A percentile compares a stretch with the other conserved stretches of the same genome.
Evolutionary conservation across 106 monocot species (phyloP).

Genomic region (Acanthochlamys bracteata): DNA sequence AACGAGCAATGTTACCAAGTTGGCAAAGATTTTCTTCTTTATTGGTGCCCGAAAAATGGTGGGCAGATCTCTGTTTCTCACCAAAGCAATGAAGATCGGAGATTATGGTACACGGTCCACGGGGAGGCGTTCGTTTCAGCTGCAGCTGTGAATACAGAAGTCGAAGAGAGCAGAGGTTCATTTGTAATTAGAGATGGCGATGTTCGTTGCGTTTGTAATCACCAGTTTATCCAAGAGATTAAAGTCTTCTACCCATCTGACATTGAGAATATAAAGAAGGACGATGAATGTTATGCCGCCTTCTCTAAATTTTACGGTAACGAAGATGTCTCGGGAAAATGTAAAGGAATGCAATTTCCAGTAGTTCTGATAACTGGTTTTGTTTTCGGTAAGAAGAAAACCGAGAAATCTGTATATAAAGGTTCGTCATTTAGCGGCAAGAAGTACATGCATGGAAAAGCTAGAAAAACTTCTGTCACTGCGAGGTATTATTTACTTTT

Average conservation of each 20-base stretch:
- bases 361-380: constrained; percentile 37
- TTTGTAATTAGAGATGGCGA: constrained; percentile 49
- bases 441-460: constrained; percentile 1
- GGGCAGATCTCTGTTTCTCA: constrained; percentile 40
- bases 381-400: constrained; percentile 27
- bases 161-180: constrained; percentile 74
- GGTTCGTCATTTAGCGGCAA: not conserved
- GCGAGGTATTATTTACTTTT: constrained; percentile 52
- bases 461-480: constrained; percentile 12
- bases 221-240: constrained; percentile 52
- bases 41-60: constrained; percentile 30
- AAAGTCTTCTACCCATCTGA: constrained; percentile 18
- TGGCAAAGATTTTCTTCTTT: constrained; percentile 35
- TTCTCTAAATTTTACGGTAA: constrained; percentile 2
- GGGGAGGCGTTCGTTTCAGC: constrained; percentile 69
- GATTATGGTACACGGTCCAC: constrained; percentile 50
- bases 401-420: not conserved
- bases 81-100: constrained; percentile 15
- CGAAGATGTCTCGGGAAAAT: not conserved
- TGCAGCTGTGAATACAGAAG: constrained; percentile 36
- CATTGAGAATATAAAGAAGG: constrained; percentile 9
- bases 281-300: constrained; percentile 10
- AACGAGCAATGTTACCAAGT: constrained; percentile 20
- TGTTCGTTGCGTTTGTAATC: constrained; percentile 23
- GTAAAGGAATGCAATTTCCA: constrained; percentile 21